These are phyloP conservation scores for Thalassia testudinum DNA, from an alignment of 116 monocot genomes.

Conservation along the genomic window DNA sequence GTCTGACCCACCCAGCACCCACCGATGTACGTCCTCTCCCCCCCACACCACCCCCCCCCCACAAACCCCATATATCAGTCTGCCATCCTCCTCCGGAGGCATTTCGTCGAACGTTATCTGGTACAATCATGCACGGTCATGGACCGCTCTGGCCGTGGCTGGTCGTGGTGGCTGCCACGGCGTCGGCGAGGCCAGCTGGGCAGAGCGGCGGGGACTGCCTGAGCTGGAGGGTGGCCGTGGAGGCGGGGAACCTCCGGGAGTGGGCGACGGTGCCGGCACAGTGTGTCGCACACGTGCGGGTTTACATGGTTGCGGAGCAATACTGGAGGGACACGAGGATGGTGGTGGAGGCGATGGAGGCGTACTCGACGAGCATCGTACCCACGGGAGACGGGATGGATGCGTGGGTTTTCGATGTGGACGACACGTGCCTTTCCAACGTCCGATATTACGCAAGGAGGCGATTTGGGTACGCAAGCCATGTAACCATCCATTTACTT, in stretches of 20 bases:
- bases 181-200: not conserved
- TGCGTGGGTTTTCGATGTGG: constrained; percentile 57
- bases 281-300: constrained; percentile 33
- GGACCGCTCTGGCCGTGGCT: not conserved
- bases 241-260: constrained; percentile 33
- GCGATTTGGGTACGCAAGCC: constrained; percentile 34
- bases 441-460: constrained; percentile 29
- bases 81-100: too few species aligned
- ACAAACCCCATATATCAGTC: too few species aligned
- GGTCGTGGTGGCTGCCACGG: not conserved
- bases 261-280: constrained; percentile 36
- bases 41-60: too few species aligned
- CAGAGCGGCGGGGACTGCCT: constrained; percentile 16
- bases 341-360: constrained; percentile 18
- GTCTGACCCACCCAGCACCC: too few species aligned
- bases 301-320: constrained; percentile 55
- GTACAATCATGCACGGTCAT: too few species aligned
- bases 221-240: constrained; percentile 65
- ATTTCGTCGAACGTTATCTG: too few species aligned
- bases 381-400: constrained; percentile 36
- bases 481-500: too few species aligned
- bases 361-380: constrained; percentile 12
- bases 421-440: constrained; percentile 73
- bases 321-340: constrained; percentile 34
- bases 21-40: too few species aligned